Conservation (phyloP, 2,329 filamentous ascomycete genomes). For the Penicillium oxalicum region DNA sequence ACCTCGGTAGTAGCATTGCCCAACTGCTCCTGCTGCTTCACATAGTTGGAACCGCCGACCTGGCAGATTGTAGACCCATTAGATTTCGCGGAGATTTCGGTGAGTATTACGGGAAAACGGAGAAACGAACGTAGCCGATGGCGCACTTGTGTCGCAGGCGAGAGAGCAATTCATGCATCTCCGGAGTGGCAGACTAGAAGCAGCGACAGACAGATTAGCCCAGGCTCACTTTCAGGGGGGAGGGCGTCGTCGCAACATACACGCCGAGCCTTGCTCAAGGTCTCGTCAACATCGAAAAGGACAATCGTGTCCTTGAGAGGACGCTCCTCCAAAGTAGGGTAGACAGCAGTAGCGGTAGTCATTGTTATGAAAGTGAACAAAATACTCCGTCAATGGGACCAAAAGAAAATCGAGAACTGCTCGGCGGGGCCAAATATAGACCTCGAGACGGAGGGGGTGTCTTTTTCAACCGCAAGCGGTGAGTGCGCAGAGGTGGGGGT, state of each 20-base stretch:
- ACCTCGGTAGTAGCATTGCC: constrained; percentile 64
- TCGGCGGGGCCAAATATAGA: constrained; percentile 14
- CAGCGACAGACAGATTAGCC: constrained; percentile 3
- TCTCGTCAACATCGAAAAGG: constrained; percentile 95
- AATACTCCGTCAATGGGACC: constrained; percentile 6
- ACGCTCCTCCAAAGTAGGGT: constrained; percentile 73
- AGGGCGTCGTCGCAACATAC: constrained; percentile 45
- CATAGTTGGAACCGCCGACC: constrained; percentile 82
- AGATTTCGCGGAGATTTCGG: constrained; percentile 7
- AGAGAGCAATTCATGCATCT: constrained; percentile 77
- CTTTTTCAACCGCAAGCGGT: constrained; percentile 28
- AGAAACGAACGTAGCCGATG: constrained; percentile 27
- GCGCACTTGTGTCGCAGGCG: constrained; percentile 60
- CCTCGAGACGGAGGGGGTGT: constrained; percentile 5
- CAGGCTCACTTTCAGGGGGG: background rate
- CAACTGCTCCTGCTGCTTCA: constrained; percentile 94
- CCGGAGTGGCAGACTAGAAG: constrained; percentile 59
- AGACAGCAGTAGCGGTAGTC: constrained; percentile 36
- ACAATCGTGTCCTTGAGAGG: constrained; percentile 88
- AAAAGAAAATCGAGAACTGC: constrained; percentile 5
- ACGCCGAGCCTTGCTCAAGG: constrained; percentile 73
- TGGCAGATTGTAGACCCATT: constrained; percentile 9
- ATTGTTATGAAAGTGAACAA: constrained; percentile 8
- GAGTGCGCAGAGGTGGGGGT: constrained; percentile 12
- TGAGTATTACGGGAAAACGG: constrained; percentile 1